Evolutionary conservation across 495 filamentous ascomycete species (phyloP).

Genomic region (Xylaria longipes): DNA sequence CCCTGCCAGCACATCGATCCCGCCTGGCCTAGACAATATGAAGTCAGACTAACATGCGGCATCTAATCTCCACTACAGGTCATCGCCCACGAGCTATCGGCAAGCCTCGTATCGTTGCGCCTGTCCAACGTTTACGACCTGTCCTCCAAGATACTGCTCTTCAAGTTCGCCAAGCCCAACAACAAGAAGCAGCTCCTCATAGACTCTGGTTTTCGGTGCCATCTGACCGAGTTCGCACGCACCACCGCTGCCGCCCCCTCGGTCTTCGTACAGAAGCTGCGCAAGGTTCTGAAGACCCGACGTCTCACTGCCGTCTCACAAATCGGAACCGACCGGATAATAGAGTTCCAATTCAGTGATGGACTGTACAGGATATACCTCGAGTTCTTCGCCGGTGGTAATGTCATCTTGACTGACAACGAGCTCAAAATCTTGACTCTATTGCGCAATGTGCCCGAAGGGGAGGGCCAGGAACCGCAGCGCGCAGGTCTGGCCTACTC

Average conservation of each 20-base stretch:
- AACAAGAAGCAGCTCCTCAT: constrained; percentile 85
- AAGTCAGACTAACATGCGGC: background rate
- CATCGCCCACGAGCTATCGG: constrained; percentile 88
- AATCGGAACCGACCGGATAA: constrained; percentile 90
- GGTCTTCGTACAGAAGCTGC: constrained; percentile 78
- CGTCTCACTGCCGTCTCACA: constrained; percentile 81
- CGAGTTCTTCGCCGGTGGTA: constrained; percentile 94
- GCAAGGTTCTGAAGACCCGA: constrained; percentile 87
- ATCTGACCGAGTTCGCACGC: constrained; percentile 87
- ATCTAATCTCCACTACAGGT: constrained; percentile 58
- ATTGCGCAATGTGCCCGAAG: constrained; percentile 75
- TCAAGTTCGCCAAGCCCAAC: constrained; percentile 89
- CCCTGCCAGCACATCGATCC: background rate
- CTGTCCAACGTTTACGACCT: constrained; percentile 95
- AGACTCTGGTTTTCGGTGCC: constrained; percentile 95
- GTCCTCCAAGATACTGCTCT: constrained; percentile 90
- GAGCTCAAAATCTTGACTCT: constrained; percentile 79
- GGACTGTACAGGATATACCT: constrained; percentile 85
- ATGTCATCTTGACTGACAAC: constrained; percentile 87
- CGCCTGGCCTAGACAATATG: background rate
- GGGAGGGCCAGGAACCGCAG: constrained; percentile 77
- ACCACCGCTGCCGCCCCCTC: constrained; percentile 83
- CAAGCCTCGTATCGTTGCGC: constrained; percentile 74
- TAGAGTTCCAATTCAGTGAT: constrained; percentile 92
- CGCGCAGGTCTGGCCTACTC: constrained; percentile 79